Evolutionary conservation across 2,329 filamentous ascomycete species (phyloP).

Genomic region (Venturia carpophila): DNA sequence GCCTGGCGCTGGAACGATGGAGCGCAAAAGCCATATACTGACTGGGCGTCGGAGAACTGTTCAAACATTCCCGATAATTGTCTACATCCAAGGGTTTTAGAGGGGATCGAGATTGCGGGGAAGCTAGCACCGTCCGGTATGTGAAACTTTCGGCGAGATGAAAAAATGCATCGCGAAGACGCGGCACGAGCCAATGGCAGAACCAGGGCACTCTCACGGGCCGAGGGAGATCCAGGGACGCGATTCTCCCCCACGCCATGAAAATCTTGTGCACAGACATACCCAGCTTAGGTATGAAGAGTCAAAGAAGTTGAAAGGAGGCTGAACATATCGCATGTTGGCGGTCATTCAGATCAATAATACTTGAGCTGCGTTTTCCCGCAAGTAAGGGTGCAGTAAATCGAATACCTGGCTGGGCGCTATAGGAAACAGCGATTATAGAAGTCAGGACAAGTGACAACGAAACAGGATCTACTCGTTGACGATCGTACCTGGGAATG

Average conservation of each 20-base stretch:
- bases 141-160: neutral
- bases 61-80: neutral
- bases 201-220: neutral
- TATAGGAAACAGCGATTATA: neutral
- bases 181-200: neutral
- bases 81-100: neutral
- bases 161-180: neutral
- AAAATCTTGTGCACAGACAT: too few species aligned
- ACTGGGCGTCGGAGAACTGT: neutral
- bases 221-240: neutral
- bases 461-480: neutral
- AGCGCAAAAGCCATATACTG: neutral
- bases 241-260: neutral
- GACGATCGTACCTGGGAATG: neutral
- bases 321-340: neutral
- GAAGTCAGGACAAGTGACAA: neutral
- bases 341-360: neutral
- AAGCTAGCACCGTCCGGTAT: neutral
- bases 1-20: neutral
- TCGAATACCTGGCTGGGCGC: neutral
- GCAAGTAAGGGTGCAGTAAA: neutral
- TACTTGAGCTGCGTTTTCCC: neutral
- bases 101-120: neutral
- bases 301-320: too few species aligned
- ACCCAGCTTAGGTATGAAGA: too few species aligned